Conservation (phyloP, 805 yeast genomes). For the Metschnikowia baotianmanensis region DNA sequence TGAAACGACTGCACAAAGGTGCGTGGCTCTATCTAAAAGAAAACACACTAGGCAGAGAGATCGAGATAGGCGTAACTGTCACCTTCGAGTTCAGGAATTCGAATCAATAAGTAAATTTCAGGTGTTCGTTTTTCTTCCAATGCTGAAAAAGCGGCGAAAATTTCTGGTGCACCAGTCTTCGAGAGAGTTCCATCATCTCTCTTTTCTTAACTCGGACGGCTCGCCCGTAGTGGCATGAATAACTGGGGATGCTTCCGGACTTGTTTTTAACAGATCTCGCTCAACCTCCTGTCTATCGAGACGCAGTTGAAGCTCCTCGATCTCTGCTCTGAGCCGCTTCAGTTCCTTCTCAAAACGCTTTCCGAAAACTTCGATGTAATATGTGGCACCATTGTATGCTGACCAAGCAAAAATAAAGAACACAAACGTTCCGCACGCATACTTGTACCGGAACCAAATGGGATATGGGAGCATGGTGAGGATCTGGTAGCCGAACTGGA, state of each 20-base stretch:
- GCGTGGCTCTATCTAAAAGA: too few species aligned
- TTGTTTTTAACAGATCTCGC: slow-evolving; percentile 8
- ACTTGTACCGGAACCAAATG: slow-evolving; percentile 72
- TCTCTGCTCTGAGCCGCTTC: slow-evolving; percentile 62
- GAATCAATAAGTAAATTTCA: too few species aligned
- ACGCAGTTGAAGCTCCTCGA: slow-evolving; percentile 54
- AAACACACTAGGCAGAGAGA: too few species aligned
- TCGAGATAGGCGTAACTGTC: too few species aligned
- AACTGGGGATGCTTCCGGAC: slow-evolving; percentile 14
- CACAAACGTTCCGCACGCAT: slow-evolving; percentile 66
- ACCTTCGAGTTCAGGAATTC: too few species aligned
- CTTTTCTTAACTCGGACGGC: not conserved
- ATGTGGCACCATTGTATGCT: slow-evolving; percentile 91
- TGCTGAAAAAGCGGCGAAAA: too few species aligned
- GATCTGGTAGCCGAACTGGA: slow-evolving; percentile 85
- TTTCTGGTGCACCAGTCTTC: too few species aligned
- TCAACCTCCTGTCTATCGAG: slow-evolving; percentile 13
- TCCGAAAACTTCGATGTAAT: slow-evolving; percentile 89
- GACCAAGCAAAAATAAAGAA: slow-evolving; percentile 74
- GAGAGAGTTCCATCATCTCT: too few species aligned
- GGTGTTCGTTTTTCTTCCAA: too few species aligned
- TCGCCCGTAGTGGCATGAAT: slow-evolving; percentile 6
- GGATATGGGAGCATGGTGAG: slow-evolving; percentile 88
- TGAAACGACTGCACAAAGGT: too few species aligned
- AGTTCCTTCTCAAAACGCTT: slow-evolving; percentile 87